Evolutionary conservation across 2,329 filamentous ascomycete species (phyloP).

Genomic region (Pseudofabraea citricarpa): DNA sequence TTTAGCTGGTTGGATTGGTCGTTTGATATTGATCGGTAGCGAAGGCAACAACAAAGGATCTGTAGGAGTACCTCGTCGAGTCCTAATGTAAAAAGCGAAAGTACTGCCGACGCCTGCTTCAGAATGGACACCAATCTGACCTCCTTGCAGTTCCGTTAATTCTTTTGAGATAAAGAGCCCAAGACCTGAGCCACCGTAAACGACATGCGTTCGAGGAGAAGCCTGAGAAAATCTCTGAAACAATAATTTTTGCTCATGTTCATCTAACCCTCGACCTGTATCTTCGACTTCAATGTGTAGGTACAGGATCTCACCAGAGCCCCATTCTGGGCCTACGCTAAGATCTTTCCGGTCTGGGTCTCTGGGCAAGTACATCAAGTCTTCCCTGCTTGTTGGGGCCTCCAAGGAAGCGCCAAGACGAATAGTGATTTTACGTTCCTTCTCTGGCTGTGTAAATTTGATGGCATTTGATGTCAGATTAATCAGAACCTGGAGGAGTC

Average conservation of each 20-base stretch:
- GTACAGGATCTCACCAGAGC: conserved; percentile 48
- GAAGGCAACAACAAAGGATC: too few species aligned
- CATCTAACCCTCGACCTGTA: conserved; percentile 67
- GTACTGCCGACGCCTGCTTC: conserved; percentile 65
- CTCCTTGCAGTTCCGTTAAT: conserved; percentile 76
- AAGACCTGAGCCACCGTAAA: conserved; percentile 75
- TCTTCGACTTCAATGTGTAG: conserved; percentile 71
- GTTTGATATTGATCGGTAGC: not conserved
- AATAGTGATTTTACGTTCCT: conserved; percentile 49
- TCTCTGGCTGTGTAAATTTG: conserved; percentile 69
- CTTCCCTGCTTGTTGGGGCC: conserved; percentile 9
- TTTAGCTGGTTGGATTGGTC: conserved; percentile 2
- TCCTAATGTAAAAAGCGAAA: conserved; percentile 71
- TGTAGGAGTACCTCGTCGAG: conserved; percentile 29
- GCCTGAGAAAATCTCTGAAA: conserved; percentile 79
- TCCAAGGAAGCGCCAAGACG: conserved; percentile 18
- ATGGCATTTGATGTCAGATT: conserved; percentile 78
- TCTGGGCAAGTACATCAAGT: conserved; percentile 13
- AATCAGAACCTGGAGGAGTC: conserved; percentile 74
- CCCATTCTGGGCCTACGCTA: conserved; percentile 21
- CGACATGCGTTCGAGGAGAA: conserved; percentile 68
- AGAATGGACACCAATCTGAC: conserved; percentile 72
- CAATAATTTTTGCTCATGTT: conserved; percentile 65
- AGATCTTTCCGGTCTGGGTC: conserved; percentile 24
- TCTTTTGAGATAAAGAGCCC: conserved; percentile 76